These are phyloP conservation scores for Eucalyptus melliodora DNA, from an alignment of 345 rosid genomes.

Conservation along the genomic window DNA sequence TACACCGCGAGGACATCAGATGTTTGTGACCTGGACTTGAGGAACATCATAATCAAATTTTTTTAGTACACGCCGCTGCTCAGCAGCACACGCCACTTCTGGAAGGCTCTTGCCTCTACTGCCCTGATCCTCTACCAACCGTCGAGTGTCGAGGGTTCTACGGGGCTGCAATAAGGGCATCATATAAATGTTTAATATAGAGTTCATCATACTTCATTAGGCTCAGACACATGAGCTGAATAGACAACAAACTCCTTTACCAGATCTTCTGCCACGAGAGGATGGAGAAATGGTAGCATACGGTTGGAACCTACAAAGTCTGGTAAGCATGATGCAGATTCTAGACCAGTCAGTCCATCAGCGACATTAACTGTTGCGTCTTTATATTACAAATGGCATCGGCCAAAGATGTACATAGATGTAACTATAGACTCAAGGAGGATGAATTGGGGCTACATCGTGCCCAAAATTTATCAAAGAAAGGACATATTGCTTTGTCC, in stretches of 20 bases:
- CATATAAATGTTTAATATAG: background rate
- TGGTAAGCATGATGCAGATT: no score
- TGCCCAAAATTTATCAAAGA: background rate
- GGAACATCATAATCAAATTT: rapidly evolving
- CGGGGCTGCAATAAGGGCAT: background rate
- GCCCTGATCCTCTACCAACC: background rate
- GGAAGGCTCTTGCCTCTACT: background rate
- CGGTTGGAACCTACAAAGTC: background rate
- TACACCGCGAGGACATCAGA: rapidly evolving
- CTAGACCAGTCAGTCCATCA: no score
- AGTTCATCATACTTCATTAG: background rate
- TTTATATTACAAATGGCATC: background rate
- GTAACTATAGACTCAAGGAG: background rate
- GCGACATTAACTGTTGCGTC: no score
- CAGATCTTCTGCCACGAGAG: background rate
- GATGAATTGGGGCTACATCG: background rate
- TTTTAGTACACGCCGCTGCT: background rate
- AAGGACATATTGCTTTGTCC: background rate
- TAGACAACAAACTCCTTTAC: background rate
- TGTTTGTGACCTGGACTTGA: no score
- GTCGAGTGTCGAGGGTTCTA: background rate
- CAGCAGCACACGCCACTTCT: background rate
- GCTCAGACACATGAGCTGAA: background rate
- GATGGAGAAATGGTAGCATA: background rate
- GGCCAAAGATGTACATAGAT: background rate